A percentile compares a stretch with the other conserved stretches of the same genome.
These are phyloP conservation scores for Austroboletus rostrupii DNA, from an alignment of 1,284 basidiomycete genomes.

Conservation along the genomic window DNA sequence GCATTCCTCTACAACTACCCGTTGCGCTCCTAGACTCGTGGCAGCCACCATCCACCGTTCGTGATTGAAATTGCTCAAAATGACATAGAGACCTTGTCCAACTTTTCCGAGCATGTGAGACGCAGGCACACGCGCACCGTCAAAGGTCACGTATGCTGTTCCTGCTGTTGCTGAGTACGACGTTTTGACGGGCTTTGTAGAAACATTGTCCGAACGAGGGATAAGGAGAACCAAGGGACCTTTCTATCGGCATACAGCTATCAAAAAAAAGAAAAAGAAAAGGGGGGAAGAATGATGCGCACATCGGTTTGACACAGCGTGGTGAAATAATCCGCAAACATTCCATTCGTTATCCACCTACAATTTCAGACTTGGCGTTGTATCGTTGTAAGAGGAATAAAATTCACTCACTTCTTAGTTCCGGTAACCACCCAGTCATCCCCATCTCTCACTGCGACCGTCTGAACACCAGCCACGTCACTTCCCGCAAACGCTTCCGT, in stretches of 20 bases:
- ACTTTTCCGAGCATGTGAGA: slow-evolving; percentile 85
- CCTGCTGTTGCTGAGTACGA: slow-evolving; percentile 83
- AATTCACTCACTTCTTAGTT: slow-evolving; percentile 64
- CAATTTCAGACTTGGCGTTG: neutral
- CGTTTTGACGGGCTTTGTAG: slow-evolving; percentile 90
- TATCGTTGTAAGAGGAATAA: neutral
- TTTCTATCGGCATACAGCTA: slow-evolving; percentile 37
- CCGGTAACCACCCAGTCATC: slow-evolving; percentile 85
- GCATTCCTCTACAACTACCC: slow-evolving; percentile 74
- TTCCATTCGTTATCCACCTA: slow-evolving; percentile 93
- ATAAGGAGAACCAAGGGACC: slow-evolving; percentile 90
- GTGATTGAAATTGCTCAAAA: slow-evolving; percentile 83
- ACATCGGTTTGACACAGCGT: slow-evolving; percentile 71
- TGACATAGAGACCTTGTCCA: slow-evolving; percentile 83
- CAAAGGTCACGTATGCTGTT: slow-evolving; percentile 89
- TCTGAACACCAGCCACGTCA: slow-evolving; percentile 83
- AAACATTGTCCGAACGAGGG: slow-evolving; percentile 73
- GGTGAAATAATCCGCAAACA: slow-evolving; percentile 77
- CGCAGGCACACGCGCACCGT: slow-evolving; percentile 85
- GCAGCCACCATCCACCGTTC: slow-evolving; percentile 84
- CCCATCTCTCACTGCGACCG: slow-evolving; percentile 81
- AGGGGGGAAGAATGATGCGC: neutral
- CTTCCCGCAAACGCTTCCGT: slow-evolving; percentile 89
- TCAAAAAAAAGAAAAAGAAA: slow-evolving; percentile 1
- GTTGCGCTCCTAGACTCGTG: slow-evolving; percentile 66